phyloP scores from a whole-genome alignment of 2,329 filamentous ascomycete species.

The Xylariaceae sp. region DNA sequence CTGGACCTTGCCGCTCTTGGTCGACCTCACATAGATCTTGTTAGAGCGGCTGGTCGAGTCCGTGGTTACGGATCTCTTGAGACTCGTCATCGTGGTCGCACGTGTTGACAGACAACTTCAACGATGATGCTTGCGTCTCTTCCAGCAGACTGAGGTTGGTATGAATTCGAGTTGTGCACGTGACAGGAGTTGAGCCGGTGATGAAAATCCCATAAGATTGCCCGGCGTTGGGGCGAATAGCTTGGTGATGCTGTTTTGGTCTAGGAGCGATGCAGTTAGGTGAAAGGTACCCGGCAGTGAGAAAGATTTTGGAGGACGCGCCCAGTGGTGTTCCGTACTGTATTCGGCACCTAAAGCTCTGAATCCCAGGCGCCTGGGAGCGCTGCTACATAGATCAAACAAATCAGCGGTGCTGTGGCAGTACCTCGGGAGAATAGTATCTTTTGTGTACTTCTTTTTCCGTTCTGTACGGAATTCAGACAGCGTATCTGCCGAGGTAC shows the following conservation, averaged over 20 bases:
- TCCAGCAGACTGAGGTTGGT: no score
- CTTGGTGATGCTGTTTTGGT: neutral
- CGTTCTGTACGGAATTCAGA: no score
- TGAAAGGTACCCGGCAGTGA: neutral
- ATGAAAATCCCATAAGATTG: neutral
- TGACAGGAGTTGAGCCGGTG: neutral
- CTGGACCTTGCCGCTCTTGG: slow-evolving; percentile 93
- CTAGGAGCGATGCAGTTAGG: neutral
- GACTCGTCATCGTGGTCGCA: slow-evolving; percentile 51
- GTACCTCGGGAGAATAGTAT: no score
- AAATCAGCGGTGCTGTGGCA: slow-evolving; percentile 17
- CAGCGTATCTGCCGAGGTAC: no score
- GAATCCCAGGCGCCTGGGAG: neutral
- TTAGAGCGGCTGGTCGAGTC: slow-evolving; percentile 75
- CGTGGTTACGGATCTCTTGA: slow-evolving; percentile 52
- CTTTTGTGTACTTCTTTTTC: no score
- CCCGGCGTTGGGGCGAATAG: neutral
- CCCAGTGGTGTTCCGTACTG: no score
- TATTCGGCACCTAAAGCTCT: no score
- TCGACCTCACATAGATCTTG: slow-evolving; percentile 93
- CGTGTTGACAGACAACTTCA: neutral
- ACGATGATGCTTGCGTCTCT: neutral
- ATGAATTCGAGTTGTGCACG: neutral
- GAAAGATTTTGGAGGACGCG: no score
- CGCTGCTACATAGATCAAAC: slow-evolving; percentile 16